Percentiles rank a stretch among this genome's conserved stretches.
phyloP scores from a whole-genome alignment of 306 rosid species.

The Trifolium repens region DNA sequence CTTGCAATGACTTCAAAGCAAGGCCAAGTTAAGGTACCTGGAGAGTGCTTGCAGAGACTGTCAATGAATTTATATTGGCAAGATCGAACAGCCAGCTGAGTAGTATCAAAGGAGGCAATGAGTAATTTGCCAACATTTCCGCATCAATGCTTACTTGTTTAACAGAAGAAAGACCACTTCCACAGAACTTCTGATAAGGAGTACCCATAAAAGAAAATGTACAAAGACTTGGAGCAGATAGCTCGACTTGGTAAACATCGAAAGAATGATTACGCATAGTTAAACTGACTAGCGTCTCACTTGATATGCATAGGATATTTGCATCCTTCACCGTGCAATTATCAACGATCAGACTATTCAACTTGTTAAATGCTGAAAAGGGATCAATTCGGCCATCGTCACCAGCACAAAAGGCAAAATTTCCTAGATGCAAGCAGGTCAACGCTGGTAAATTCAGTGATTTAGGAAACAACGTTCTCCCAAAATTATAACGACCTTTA shows the following conservation, averaged over 20 bases:
- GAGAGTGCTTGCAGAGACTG: constrained; percentile 10
- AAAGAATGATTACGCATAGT: not conserved
- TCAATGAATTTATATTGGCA: not conserved
- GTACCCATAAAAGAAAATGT: not conserved
- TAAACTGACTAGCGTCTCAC: not conserved
- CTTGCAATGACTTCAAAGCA: not conserved
- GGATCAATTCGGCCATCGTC: not conserved
- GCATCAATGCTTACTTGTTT: not conserved
- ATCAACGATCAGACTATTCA: not conserved
- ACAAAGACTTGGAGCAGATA: not conserved
- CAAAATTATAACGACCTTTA: not conserved
- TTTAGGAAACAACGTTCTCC: not conserved
- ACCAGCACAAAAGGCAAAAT: not conserved
- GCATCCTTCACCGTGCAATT: not conserved
- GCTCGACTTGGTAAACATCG: not conserved
- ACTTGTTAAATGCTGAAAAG: not conserved
- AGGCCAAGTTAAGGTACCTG: not conserved
- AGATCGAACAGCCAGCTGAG: not conserved
- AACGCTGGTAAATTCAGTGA: not conserved
- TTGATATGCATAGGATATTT: not conserved
- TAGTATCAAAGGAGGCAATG: not conserved
- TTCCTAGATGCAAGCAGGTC: not conserved
- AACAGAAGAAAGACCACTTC: not conserved
- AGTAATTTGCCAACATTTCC: not conserved
- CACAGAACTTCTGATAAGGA: not conserved